These are phyloP conservation scores for Trametes punicea DNA, from an alignment of 768 basidiomycete species.

Conservation along the genomic window DNA sequence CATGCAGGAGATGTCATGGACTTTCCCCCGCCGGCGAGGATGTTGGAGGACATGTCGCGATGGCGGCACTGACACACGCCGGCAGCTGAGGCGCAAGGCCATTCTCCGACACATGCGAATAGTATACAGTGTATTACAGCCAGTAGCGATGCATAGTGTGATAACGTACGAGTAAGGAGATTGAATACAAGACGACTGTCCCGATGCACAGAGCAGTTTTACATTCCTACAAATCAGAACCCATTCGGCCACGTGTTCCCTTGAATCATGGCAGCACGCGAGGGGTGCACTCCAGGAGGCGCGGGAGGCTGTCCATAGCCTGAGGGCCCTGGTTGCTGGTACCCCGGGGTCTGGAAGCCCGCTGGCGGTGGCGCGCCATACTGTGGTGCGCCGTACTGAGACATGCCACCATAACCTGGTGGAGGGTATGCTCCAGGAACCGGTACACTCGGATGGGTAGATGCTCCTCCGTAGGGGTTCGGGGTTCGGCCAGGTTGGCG, in stretches of 20 bases:
- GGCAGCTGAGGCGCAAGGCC: background rate
- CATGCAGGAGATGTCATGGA: no score
- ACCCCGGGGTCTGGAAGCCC: slow-evolving; percentile 36
- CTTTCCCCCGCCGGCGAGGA: no score
- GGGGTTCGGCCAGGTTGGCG: slow-evolving; percentile 73
- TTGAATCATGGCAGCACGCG: slow-evolving; percentile 65
- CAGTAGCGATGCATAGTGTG: slow-evolving; percentile 11
- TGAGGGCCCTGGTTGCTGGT: slow-evolving; percentile 42
- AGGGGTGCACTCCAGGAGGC: slow-evolving; percentile 63
- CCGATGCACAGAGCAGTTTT: slow-evolving; percentile 7
- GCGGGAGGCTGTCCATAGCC: slow-evolving; percentile 40
- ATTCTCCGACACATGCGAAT: background rate
- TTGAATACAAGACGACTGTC: slow-evolving; percentile 19
- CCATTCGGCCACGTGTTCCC: slow-evolving; percentile 32
- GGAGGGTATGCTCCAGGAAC: slow-evolving; percentile 35
- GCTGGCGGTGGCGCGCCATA: slow-evolving; percentile 22
- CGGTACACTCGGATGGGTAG: slow-evolving; percentile 32
- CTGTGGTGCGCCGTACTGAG: slow-evolving; percentile 30
- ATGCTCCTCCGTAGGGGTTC: slow-evolving; percentile 57
- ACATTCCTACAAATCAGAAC: slow-evolving; percentile 8
- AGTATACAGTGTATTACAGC: slow-evolving; percentile 20
- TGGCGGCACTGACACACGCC: no score
- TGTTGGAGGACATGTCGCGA: no score
- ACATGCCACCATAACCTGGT: slow-evolving; percentile 31
- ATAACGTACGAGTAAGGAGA: slow-evolving; percentile 12